Conservation (phyloP, 2,329 filamentous ascomycete genomes). For the Ustulina deusta region DNA sequence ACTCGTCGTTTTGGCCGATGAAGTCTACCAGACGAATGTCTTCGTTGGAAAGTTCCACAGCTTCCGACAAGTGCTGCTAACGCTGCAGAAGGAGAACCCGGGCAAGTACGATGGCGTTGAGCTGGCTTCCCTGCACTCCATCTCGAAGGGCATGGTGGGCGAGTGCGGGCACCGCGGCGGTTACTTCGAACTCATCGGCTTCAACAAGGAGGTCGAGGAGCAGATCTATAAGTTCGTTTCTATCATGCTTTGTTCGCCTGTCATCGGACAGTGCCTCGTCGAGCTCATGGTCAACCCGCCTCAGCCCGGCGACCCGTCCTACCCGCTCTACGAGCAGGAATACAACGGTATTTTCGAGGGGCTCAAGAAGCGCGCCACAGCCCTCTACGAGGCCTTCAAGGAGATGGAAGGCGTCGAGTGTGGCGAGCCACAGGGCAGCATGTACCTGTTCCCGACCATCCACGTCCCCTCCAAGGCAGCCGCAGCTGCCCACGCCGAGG, state of each 20-base stretch:
- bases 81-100: constrained; percentile 79
- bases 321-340: constrained; percentile 85
- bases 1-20: constrained; percentile 92
- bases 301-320: constrained; percentile 82
- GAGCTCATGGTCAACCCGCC: constrained; percentile 99
- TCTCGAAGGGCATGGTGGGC: constrained; percentile 98
- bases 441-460: constrained; percentile 99
- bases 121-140: constrained; percentile 90
- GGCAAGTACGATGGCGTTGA: constrained; percentile 87
- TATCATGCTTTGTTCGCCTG: constrained; percentile 95
- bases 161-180: constrained; percentile 98
- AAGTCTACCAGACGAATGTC: constrained; percentile 99
- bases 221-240: constrained; percentile 99
- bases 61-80: constrained; percentile 90
- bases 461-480: constrained; percentile 79
- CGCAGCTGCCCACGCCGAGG: constrained; percentile 79
- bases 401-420: constrained; percentile 97
- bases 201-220: constrained; percentile 84
- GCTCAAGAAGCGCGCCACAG: constrained; percentile 81
- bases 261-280: constrained; percentile 94
- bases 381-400: constrained; percentile 89
- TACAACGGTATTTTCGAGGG: constrained; percentile 85
- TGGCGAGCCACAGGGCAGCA: constrained; percentile 88
- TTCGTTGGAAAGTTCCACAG: constrained; percentile 94
- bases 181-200: constrained; percentile 95